A percentile compares a stretch with the other conserved stretches of the same genome.
Evolutionary conservation across 2,329 filamentous ascomycete species (phyloP).

Genomic region (Xylaria sp.): DNA sequence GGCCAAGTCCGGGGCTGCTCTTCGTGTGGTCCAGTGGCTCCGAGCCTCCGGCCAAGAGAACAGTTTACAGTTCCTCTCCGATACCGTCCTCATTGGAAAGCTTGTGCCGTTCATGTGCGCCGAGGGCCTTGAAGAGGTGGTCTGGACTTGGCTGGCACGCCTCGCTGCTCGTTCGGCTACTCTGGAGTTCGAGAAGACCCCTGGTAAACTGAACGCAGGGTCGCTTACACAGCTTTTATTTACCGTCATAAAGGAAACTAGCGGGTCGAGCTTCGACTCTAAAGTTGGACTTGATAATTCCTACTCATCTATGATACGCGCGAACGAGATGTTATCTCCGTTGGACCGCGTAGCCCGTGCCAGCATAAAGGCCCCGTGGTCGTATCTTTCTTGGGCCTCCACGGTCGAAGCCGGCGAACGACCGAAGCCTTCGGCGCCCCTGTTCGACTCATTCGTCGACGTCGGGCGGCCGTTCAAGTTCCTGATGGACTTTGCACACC

Average conservation of each 20-base stretch:
- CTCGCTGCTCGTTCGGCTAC: constrained; percentile 31
- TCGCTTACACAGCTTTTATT: constrained; percentile 46
- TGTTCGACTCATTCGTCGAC: constrained; percentile 57
- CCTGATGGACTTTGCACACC: constrained; percentile 53
- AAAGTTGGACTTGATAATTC: constrained; percentile 51
- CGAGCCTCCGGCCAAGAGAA: constrained; percentile 52
- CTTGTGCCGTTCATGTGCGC: constrained; percentile 55
- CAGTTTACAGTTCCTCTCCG: constrained; percentile 48
- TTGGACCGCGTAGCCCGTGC: constrained; percentile 40
- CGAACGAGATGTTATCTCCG: constrained; percentile 45
- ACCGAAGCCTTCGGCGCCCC: constrained; percentile 47
- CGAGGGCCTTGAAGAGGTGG: constrained; percentile 53
- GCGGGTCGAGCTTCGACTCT: constrained; percentile 31
- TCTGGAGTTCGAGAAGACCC: constrained; percentile 28
- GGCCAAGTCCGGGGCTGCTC: constrained; percentile 48
- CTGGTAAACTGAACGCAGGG: constrained; percentile 14
- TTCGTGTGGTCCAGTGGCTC: constrained; percentile 57
- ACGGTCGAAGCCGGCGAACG: constrained; percentile 54
- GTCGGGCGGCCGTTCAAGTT: constrained; percentile 47
- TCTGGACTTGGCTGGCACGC: constrained; percentile 56
- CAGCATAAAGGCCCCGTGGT: constrained; percentile 49
- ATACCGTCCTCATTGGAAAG: constrained; percentile 42
- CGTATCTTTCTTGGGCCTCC: constrained; percentile 52
- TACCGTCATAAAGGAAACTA: constrained; percentile 39
- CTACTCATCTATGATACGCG: constrained; percentile 52